A percentile compares a stretch with the other conserved stretches of the same genome.
Evolutionary conservation across 176 grass and related monocot species (phyloP).

Genomic region (Rhynchospora tenuis): DNA sequence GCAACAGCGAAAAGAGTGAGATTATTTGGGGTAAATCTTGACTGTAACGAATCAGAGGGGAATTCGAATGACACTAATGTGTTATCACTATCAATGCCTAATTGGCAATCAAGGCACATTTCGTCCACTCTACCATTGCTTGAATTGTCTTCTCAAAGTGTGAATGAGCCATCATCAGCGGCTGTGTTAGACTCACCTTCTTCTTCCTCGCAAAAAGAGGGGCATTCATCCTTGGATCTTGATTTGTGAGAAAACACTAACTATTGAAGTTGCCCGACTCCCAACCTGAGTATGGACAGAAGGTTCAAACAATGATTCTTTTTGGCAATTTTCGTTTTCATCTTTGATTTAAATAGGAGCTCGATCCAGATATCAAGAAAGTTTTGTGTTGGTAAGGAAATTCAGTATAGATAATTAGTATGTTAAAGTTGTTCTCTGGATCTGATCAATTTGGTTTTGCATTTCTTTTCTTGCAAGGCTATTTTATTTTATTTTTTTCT

Average conservation of each 20-base stretch:
- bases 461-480: constrained; percentile 18
- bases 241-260: constrained; percentile 60
- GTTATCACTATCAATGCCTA: constrained; percentile 35
- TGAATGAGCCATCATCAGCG: constrained; percentile 15
- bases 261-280: neutral
- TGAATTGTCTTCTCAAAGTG: constrained; percentile 32
- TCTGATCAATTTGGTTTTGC: constrained; percentile 23
- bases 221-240: constrained; percentile 77
- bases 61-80: constrained; percentile 24
- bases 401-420: constrained; percentile 37
- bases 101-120: constrained; percentile 41
- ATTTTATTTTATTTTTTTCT: constrained; percentile 17
- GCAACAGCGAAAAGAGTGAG: constrained; percentile 68
- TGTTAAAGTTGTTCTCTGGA: constrained; percentile 28
- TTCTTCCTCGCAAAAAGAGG: constrained; percentile 56
- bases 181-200: constrained; percentile 50
- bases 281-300: constrained; percentile 30
- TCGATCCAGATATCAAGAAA: constrained; percentile 32
- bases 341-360: constrained; percentile 39
- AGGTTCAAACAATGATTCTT: constrained; percentile 56
- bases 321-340: constrained; percentile 24
- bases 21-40: constrained; percentile 89
- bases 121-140: constrained; percentile 31
- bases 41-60: constrained; percentile 42
- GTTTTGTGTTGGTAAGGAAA: constrained; percentile 52